Evolutionary conservation across 2,329 filamentous ascomycete genomes (phyloP).

Genomic region (Botrytis deweyae): DNA sequence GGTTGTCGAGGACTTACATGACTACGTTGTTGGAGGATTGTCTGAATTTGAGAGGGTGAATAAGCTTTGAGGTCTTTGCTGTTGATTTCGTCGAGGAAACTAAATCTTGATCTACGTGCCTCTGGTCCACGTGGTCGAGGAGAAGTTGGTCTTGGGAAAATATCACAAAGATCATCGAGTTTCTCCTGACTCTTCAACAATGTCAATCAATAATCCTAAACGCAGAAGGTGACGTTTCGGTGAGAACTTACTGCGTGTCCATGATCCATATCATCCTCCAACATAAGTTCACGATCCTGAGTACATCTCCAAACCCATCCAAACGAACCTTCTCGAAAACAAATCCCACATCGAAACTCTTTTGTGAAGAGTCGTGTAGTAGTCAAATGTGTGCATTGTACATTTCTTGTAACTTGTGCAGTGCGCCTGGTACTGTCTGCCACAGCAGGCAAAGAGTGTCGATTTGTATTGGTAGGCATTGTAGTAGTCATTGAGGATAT

Average conservation of each 20-base stretch:
- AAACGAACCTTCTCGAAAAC: slow-evolving; percentile 53
- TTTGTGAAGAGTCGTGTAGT: slow-evolving; percentile 64
- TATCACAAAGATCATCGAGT: slow-evolving; percentile 32
- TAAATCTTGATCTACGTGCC: slow-evolving; percentile 28
- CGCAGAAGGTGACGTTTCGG: neutral
- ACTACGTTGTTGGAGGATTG: slow-evolving; percentile 51
- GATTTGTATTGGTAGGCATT: slow-evolving; percentile 2
- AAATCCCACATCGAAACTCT: slow-evolving; percentile 56
- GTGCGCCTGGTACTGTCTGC: slow-evolving; percentile 6
- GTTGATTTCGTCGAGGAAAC: slow-evolving; percentile 44
- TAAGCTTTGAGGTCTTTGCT: slow-evolving; percentile 47
- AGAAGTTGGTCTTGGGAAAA: slow-evolving; percentile 27
- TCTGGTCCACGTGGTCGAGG: slow-evolving; percentile 31
- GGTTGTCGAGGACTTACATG: slow-evolving; percentile 42
- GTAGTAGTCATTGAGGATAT: slow-evolving; percentile 14
- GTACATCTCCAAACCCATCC: slow-evolving; percentile 76
- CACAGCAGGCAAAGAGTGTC: slow-evolving; percentile 9
- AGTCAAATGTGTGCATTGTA: slow-evolving; percentile 63
- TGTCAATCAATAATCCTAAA: slow-evolving; percentile 30
- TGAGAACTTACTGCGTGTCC: slow-evolving; percentile 34
- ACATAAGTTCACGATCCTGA: slow-evolving; percentile 55
- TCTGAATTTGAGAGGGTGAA: slow-evolving; percentile 47
- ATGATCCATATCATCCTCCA: slow-evolving; percentile 42
- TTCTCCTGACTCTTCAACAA: slow-evolving; percentile 28
- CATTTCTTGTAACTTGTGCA: slow-evolving; percentile 22